Base-by-base conservation (phyloP, 2,329 filamentous ascomycete genomes). In the Cladophialophora yegresii region DNA sequence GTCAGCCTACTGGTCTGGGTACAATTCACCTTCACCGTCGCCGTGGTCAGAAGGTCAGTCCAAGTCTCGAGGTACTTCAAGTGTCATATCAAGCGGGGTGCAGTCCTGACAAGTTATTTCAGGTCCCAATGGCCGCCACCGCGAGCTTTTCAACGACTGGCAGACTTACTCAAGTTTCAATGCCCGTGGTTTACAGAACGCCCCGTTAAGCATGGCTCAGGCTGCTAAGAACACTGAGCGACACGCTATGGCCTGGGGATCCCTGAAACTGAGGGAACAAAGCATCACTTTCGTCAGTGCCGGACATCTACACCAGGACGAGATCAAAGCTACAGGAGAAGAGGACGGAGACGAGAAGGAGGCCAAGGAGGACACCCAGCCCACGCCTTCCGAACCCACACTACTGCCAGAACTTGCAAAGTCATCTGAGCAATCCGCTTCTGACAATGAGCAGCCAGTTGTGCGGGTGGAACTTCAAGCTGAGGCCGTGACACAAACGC, bases 281-380 rank as follows among this genome's bases (percentile, higher is more conserved):
- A 77, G 78, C 26, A 80, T 89, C 57, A 73, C 76, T 1, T 90
- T 90, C 72, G 81, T 89, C 65, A 87, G 84, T 72, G 86, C 85
- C 36, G 85, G 85, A 23, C 76, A 75, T 47, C 74, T 81, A 59
- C 74, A 80, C 40, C 75, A 78, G 45, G 71, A 76, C 13, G 73
- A 71, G 33, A 57, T 61, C 43, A 58, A 32, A 49, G 23, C n/a
- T n/a, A 36, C 50, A 8, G 36, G 13, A 23, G 49, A 66, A 43
- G 51, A 32, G n/a, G 28, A 55, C 16, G 51, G 49, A 36, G 22
- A 28, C 22, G 54, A 26, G 16, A 54, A 56, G 40, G 32, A 56
- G 12, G 22, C 32, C 9, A 28, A 28, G 26, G 26, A 28, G 6
- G 43, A 54, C 26, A 40, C n/a, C 26, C 16, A 28, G 6, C 26